A percentile compares a stretch with the other conserved stretches of the same genome.
phyloP scores from a whole-genome alignment of 1,284 basidiomycete genomes.

The Sporisorium sorghi region DNA sequence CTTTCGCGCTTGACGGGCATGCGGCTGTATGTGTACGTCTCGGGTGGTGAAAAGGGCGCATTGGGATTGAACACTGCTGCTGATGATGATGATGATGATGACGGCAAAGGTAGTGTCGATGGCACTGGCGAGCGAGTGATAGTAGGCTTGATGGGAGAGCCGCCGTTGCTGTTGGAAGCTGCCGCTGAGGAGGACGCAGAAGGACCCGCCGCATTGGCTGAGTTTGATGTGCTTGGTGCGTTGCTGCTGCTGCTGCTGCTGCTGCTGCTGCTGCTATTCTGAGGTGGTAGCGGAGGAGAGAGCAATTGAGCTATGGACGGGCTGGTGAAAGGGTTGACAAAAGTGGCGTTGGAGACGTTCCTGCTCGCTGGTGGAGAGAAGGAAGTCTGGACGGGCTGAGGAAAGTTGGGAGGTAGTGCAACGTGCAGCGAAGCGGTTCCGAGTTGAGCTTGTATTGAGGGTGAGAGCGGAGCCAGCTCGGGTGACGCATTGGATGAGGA shows the following conservation, averaged over 20 bases:
- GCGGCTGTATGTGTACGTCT: slow-evolving; percentile 40
- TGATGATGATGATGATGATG: slow-evolving; percentile 1
- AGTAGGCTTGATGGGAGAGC: slow-evolving; percentile 17
- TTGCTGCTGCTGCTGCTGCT: too few species aligned
- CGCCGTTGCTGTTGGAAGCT: slow-evolving; percentile 2
- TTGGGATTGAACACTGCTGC: slow-evolving; percentile 17
- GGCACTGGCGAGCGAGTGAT: slow-evolving; percentile 9
- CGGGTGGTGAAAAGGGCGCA: slow-evolving; percentile 40
- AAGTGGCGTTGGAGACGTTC: slow-evolving; percentile 20
- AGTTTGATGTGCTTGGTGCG: not conserved
- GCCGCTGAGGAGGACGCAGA: not conserved
- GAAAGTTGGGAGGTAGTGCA: slow-evolving; percentile 57
- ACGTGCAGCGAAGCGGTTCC: slow-evolving; percentile 49
- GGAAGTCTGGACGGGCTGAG: slow-evolving; percentile 51
- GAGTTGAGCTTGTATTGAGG: slow-evolving; percentile 25
- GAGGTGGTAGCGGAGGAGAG: slow-evolving; percentile 25
- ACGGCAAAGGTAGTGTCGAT: not conserved
- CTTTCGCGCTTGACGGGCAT: slow-evolving; percentile 33
- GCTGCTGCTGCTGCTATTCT: slow-evolving; percentile 13
- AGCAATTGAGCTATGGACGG: slow-evolving; percentile 46
- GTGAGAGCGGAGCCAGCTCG: slow-evolving; percentile 12
- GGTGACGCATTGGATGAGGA: not conserved
- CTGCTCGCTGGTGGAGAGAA: slow-evolving; percentile 53
- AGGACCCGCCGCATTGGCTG: not conserved
- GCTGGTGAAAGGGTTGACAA: slow-evolving; percentile 35